A percentile compares a stretch with the other conserved stretches of the same genome.
These are phyloP conservation scores for Cornus controversa DNA, from an alignment of 148 eudicot genomes.

Conservation along the genomic window DNA sequence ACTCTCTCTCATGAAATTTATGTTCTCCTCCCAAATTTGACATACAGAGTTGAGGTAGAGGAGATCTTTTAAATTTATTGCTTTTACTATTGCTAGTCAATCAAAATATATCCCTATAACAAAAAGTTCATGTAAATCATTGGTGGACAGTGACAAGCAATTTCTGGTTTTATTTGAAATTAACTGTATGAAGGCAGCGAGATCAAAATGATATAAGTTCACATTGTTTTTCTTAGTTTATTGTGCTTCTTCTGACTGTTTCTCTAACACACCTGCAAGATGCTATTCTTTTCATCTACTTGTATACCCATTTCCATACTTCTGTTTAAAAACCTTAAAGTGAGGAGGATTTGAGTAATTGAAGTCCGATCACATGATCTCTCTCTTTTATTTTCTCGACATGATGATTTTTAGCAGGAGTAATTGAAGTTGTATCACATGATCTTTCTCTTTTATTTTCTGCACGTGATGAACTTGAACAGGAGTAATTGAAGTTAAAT, in stretches of 20 bases:
- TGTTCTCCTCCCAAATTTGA: neutral
- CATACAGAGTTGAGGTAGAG: neutral
- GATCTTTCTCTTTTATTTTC: neutral
- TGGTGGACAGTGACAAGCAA: neutral
- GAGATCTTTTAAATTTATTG: neutral
- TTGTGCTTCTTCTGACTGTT: no score
- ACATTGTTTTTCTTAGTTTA: no score
- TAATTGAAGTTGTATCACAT: slow-evolving; percentile 5
- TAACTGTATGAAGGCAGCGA: no score
- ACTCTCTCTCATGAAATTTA: neutral
- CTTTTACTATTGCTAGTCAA: no score
- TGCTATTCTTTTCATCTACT: neutral
- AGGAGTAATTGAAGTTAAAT: neutral
- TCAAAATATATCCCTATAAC: neutral
- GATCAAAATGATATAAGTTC: no score
- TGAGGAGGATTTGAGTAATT: neutral
- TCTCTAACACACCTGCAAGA: no score
- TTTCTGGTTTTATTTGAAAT: neutral
- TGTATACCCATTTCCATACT: neutral
- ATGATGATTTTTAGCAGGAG: neutral
- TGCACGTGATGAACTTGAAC: no score
- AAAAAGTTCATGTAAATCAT: neutral
- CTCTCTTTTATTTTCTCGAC: neutral
- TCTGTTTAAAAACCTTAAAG: neutral
- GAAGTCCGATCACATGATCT: slow-evolving; percentile 2